Evolutionary conservation across 495 filamentous ascomycete species (phyloP).

Genomic region (Penicillium samsonianum): DNA sequence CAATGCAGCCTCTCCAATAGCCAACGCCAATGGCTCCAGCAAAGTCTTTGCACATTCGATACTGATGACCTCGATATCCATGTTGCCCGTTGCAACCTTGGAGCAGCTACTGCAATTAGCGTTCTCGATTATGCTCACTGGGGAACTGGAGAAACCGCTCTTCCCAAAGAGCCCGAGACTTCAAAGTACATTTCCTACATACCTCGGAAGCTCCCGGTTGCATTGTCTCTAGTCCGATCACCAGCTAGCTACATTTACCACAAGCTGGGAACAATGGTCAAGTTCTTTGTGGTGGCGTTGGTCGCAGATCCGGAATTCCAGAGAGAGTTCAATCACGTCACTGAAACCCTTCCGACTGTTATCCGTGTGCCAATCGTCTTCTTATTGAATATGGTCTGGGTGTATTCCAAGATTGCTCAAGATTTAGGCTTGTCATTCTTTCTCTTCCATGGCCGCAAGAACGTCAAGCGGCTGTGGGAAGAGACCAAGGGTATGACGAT

Average conservation of each 20-base stretch:
- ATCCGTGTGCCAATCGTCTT: slow-evolving; percentile 43
- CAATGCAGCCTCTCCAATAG: slow-evolving; percentile 29
- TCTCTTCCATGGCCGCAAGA: slow-evolving; percentile 47
- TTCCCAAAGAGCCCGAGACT: slow-evolving; percentile 33
- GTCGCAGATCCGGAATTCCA: slow-evolving; percentile 62
- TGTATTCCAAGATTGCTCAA: slow-evolving; percentile 45
- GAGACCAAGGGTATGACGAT: slow-evolving; percentile 52
- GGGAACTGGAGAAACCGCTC: slow-evolving; percentile 35
- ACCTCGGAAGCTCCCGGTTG: slow-evolving; percentile 27
- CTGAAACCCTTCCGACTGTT: slow-evolving; percentile 32
- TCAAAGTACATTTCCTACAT: slow-evolving; percentile 37
- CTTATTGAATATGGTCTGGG: slow-evolving; percentile 51
- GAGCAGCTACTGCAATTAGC: slow-evolving; percentile 40
- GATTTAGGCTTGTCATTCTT: slow-evolving; percentile 49
- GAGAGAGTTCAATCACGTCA: slow-evolving; percentile 54
- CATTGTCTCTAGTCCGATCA: slow-evolving; percentile 30
- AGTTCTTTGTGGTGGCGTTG: slow-evolving; percentile 55
- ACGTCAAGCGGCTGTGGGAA: slow-evolving; percentile 47
- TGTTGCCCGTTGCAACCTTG: slow-evolving; percentile 45
- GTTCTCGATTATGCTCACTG: slow-evolving; percentile 43
- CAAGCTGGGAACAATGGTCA: slow-evolving; percentile 42
- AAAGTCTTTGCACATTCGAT: slow-evolving; percentile 41
- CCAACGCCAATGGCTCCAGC: slow-evolving; percentile 38
- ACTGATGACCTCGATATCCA: slow-evolving; percentile 37
- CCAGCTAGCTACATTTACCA: slow-evolving; percentile 42